These are phyloP conservation scores for Phytophthora podocarpi DNA, from an alignment of 352 stramenopile genomes.

Conservation along the genomic window DNA sequence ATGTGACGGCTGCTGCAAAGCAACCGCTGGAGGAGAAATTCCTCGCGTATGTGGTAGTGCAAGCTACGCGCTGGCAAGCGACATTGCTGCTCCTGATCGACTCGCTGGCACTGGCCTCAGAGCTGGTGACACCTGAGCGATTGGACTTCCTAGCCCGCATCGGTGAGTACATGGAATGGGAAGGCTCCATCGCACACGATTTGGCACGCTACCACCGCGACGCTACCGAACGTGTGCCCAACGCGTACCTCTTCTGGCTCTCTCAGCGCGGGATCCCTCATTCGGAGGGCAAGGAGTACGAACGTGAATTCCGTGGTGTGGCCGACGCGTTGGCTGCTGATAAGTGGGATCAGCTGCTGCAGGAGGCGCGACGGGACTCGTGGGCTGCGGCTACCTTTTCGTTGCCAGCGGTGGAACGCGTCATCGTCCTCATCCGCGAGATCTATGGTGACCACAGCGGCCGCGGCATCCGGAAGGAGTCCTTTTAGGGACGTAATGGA, in stretches of 20 bases:
- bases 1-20: background rate
- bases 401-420: constrained; percentile 59
- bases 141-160: constrained; percentile 69
- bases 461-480: constrained; percentile 50
- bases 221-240: constrained; percentile 64
- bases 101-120: constrained; percentile 59
- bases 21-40: constrained; percentile 41
- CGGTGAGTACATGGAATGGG: constrained; percentile 87
- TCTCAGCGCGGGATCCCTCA: constrained; percentile 42
- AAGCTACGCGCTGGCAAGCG: constrained; percentile 84
- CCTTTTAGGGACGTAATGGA: constrained; percentile 51
- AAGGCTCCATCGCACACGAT: constrained; percentile 84
- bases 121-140: constrained; percentile 60
- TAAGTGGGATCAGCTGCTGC: constrained; percentile 57
- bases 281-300: constrained; percentile 39
- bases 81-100: constrained; percentile 84
- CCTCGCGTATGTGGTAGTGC: constrained; percentile 64
- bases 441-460: constrained; percentile 67
- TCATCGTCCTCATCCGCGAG: constrained; percentile 61
- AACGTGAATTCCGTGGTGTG: constrained; percentile 54
- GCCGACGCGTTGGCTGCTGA: constrained; percentile 34
- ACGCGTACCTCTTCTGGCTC: constrained; percentile 83
- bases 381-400: constrained; percentile 51
- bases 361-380: constrained; percentile 34
- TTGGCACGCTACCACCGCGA: constrained; percentile 71